Percentiles rank a stretch among this genome's conserved stretches.
phyloP scores from a whole-genome alignment of 2,329 filamentous ascomycete species.

The Epichloe gansuensis region DNA sequence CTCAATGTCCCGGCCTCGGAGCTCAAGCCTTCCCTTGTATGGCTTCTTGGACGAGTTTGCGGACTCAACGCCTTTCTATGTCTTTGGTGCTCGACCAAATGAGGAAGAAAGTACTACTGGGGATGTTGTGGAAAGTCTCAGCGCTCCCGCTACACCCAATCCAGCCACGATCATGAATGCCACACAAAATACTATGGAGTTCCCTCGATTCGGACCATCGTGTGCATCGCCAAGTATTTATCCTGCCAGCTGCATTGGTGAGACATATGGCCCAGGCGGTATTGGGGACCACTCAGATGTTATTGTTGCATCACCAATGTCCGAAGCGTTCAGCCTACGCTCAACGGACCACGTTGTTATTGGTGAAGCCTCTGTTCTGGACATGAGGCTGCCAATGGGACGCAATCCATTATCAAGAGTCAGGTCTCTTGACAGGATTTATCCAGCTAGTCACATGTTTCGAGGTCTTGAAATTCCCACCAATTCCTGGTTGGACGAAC shows the following conservation, averaged over 20 bases:
- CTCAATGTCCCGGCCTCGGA: constrained; percentile 27
- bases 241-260: constrained; percentile 23
- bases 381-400: constrained; percentile 19
- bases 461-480: constrained; percentile 19
- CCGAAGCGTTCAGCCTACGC: constrained; percentile 22
- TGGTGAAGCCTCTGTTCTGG: constrained; percentile 27
- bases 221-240: constrained; percentile 12
- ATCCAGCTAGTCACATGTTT: constrained; percentile 18
- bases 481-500: constrained; percentile 11
- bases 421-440: constrained; percentile 27
- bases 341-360: constrained; percentile 26
- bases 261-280: constrained; percentile 16
- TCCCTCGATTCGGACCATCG: constrained; percentile 7
- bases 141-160: constrained; percentile 12
- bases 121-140: constrained; percentile 8
- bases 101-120: constrained; percentile 11
- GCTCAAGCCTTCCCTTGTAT: constrained; percentile 38
- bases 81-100: constrained; percentile 29
- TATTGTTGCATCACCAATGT: constrained; percentile 19
- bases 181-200: constrained; percentile 11
- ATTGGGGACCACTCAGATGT: constrained; percentile 10
- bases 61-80: constrained; percentile 34
- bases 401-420: constrained; percentile 18
- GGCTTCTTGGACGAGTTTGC: constrained; percentile 30
- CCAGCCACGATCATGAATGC: constrained; percentile 20